Evolutionary conservation across 306 rosid genomes (phyloP).

Genomic region (Inga leiocalycina): DNA sequence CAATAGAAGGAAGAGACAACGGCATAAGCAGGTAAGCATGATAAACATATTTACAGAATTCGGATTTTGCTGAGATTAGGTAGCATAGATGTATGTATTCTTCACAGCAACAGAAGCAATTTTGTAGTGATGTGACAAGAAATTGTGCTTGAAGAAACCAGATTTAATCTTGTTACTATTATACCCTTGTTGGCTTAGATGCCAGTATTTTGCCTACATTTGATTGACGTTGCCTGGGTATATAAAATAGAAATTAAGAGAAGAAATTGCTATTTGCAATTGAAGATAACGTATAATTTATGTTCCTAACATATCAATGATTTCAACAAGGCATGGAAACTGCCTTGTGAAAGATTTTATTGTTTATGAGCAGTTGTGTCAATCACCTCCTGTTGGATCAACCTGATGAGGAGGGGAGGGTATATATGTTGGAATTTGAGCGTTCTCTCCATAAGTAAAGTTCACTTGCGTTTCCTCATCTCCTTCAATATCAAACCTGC

Average conservation of each 20-base stretch:
- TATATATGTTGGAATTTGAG: constrained; percentile 44
- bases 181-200: constrained; percentile 2
- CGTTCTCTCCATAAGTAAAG: constrained; percentile 46
- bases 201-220: not conserved
- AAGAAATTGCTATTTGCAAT: constrained; percentile 16
- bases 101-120: constrained; percentile 16
- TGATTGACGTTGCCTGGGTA: not conserved
- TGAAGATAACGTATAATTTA: not conserved
- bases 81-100: not conserved
- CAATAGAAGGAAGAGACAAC: no score
- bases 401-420: constrained; percentile 65
- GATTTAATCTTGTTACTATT: not conserved
- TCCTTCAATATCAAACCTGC: constrained; percentile 78
- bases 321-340: not conserved
- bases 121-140: constrained; percentile 8
- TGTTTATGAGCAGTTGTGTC: constrained; percentile 1
- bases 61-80: not conserved
- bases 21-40: not conserved
- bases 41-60: not conserved
- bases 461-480: constrained; percentile 62
- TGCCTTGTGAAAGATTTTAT: constrained; percentile 7
- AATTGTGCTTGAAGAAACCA: not conserved
- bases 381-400: constrained; percentile 50
- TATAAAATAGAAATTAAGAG: not conserved
- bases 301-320: constrained; percentile 3